Percentiles rank a stretch among this genome's conserved stretches.
Conservation (phyloP, 345 rosid species). For the Barbarea vulgaris region DNA sequence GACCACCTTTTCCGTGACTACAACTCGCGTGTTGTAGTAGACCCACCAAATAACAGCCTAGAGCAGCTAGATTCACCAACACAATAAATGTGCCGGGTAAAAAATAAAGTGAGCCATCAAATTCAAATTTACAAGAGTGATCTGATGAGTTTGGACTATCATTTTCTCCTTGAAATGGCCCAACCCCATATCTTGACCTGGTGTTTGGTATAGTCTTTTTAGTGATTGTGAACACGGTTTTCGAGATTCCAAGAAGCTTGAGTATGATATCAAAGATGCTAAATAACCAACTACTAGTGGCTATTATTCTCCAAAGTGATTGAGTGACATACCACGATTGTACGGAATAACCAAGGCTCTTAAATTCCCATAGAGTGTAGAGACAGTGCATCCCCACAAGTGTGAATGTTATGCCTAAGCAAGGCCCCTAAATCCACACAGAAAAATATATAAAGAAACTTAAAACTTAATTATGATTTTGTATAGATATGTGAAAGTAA, state of each 20-base stretch:
- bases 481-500: too few relatives aligned
- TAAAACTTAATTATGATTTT: too few relatives aligned
- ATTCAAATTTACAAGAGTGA: constrained; percentile 35
- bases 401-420: not conserved
- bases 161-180: not conserved
- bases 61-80: constrained; percentile 47
- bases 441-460: not conserved
- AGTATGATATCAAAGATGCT: constrained; percentile 40
- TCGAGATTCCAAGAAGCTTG: constrained; percentile 51
- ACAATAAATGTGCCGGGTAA: constrained; percentile 60
- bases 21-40: not conserved
- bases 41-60: constrained; percentile 32
- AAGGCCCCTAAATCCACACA: constrained; percentile 1
- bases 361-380: constrained; percentile 15
- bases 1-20: constrained; percentile 16
- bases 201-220: constrained; percentile 44
- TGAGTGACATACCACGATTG: not conserved
- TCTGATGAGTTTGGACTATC: not conserved
- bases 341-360: not conserved
- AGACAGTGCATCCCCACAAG: constrained; percentile 4
- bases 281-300: constrained; percentile 46
- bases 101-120: constrained; percentile 51
- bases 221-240: constrained; percentile 51
- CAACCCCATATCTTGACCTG: not conserved
- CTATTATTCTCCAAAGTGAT: not conserved